phyloP scores from a whole-genome alignment of 768 basidiomycete genomes.

The Dentipellis sp. region DNA sequence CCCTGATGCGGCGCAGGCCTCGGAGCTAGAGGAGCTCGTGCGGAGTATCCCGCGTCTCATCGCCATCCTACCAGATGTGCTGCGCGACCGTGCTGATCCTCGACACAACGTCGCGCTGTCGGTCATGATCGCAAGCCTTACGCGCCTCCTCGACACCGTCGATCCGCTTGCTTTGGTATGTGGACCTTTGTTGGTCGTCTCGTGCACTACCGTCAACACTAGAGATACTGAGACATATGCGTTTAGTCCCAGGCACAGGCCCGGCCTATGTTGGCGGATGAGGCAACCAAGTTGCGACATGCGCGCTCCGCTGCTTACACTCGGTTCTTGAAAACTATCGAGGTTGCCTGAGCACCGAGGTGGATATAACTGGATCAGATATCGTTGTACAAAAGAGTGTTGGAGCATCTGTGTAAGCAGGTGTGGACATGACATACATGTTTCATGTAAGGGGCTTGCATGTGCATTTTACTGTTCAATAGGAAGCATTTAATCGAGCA shows the following conservation, averaged over 20 bases:
- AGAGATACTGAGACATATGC: background rate
- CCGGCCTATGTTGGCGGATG: conserved; percentile 3
- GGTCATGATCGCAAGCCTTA: conserved; percentile 62
- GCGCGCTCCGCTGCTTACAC: conserved; percentile 6
- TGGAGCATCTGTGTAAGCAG: too few species aligned
- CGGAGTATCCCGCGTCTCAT: conserved; percentile 59
- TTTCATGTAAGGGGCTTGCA: too few species aligned
- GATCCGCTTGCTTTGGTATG: conserved; percentile 55
- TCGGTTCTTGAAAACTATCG: conserved; percentile 11
- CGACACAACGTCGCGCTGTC: conserved; percentile 63
- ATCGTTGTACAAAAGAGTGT: too few species aligned
- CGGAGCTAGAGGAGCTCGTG: conserved; percentile 51
- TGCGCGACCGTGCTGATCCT: conserved; percentile 46
- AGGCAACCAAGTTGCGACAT: conserved; percentile 12
- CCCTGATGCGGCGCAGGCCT: conserved; percentile 36
- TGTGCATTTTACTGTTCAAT: too few species aligned
- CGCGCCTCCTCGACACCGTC: conserved; percentile 47
- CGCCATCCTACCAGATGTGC: conserved; percentile 56
- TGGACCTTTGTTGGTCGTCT: conserved; percentile 11
- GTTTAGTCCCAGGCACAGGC: conserved; percentile 8
- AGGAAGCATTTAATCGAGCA: too few species aligned
- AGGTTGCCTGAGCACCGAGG: background rate
- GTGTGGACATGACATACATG: too few species aligned
- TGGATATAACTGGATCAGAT: too few species aligned
- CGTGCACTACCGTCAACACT: too few species aligned